phyloP scores from a whole-genome alignment of 306 rosid genomes.

The Notholithocarpus densiflorus region DNA sequence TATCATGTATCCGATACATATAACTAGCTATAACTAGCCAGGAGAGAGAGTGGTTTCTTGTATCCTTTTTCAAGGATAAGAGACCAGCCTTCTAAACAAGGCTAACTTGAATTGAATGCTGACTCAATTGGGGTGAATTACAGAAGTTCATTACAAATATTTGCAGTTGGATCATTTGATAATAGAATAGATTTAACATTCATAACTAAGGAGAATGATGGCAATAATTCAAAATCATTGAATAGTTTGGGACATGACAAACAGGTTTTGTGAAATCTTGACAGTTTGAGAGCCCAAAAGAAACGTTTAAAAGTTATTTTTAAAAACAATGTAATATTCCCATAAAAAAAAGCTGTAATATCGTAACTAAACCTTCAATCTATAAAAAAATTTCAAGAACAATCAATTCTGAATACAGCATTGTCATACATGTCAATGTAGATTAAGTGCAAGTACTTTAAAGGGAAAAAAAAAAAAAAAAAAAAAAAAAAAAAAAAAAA shows the following conservation, averaged over 20 bases:
- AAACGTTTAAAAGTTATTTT: background rate
- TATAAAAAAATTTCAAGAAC: background rate
- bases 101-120: too few species aligned
- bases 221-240: too few species aligned
- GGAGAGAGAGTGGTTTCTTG: too few species aligned
- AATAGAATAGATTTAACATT: too few species aligned
- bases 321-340: background rate
- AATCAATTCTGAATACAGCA: background rate
- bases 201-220: too few species aligned
- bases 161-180: too few species aligned
- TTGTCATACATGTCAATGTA: background rate
- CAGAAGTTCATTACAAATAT: too few species aligned
- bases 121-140: too few species aligned
- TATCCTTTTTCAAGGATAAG: too few species aligned
- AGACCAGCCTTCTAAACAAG: background rate
- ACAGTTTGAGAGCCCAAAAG: background rate
- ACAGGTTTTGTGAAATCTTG: background rate
- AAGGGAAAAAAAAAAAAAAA: background rate
- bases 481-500: slow-evolving; percentile 4
- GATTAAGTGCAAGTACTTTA: slow-evolving; percentile 18
- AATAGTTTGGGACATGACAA: background rate
- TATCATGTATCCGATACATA: too few species aligned
- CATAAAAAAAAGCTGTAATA: too few species aligned
- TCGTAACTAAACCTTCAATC: background rate
- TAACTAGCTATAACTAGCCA: too few species aligned